Evolutionary conservation across 495 filamentous ascomycete genomes (phyloP).

Genomic region (Podospora didyma): DNA sequence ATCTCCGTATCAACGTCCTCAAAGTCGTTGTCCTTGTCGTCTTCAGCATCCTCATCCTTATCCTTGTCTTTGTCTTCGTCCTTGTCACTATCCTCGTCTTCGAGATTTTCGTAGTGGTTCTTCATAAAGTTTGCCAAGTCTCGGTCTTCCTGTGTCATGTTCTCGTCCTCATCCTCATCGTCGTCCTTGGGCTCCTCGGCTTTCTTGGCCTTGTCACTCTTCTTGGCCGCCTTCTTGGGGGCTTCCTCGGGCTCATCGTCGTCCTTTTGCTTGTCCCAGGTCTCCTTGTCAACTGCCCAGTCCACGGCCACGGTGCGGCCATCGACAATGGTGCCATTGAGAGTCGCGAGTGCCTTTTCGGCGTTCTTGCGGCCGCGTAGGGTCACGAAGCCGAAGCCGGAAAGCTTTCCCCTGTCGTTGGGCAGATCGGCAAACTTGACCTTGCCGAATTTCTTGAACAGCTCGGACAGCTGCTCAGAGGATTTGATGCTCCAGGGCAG

Average conservation of each 20-base stretch:
- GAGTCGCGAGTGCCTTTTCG: conserved; percentile 73
- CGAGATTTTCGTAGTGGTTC: conserved; percentile 32
- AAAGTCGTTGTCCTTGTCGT: conserved; percentile 26
- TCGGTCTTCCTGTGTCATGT: conserved; percentile 37
- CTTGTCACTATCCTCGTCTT: conserved; percentile 27
- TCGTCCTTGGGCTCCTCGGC: conserved; percentile 59
- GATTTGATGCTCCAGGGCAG: conserved; percentile 93
- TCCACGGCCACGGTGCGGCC: conserved; percentile 86
- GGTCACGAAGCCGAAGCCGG: conserved; percentile 91
- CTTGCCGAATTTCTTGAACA: conserved; percentile 87
- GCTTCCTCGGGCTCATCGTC: conserved; percentile 24
- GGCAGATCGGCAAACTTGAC: conserved; percentile 79
- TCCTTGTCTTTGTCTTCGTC: conserved; percentile 38
- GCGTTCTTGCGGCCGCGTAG: conserved; percentile 87
- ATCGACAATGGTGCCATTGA: conserved; percentile 90
- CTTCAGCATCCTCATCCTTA: conserved; percentile 38
- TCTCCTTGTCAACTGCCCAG: conserved; percentile 90
- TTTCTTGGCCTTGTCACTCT: conserved; percentile 60
- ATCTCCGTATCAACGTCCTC: conserved; percentile 29
- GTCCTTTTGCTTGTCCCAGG: conserved; percentile 65
- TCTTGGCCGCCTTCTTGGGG: conserved; percentile 26
- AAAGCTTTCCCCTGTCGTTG: conserved; percentile 64
- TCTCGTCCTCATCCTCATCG: conserved; percentile 35
- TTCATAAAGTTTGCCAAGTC: conserved; percentile 29
- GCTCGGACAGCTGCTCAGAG: conserved; percentile 65